Evolutionary conservation across 371 early-diverging fungal genomes (phyloP).

Genomic region (Thermomucor indicae-seudaticae): DNA sequence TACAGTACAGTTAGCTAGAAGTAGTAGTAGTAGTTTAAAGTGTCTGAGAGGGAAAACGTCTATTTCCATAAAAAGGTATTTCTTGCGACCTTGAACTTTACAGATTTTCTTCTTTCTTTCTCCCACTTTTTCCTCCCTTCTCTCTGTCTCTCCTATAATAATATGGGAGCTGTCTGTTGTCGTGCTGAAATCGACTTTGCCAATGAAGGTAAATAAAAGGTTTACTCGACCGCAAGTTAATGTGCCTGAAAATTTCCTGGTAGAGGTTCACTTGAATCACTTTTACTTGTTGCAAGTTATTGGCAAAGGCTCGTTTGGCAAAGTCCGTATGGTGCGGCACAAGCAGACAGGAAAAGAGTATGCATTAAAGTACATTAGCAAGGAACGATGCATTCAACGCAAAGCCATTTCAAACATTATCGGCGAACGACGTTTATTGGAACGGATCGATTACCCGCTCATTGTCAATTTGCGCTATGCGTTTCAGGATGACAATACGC

Average conservation of each 20-base stretch:
- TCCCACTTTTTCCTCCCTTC: neutral
- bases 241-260: neutral
- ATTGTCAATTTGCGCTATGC: slow-evolving; percentile 75
- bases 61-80: no score
- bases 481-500: slow-evolving; percentile 79
- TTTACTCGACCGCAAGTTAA: neutral
- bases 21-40: no score
- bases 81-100: no score
- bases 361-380: slow-evolving; percentile 64
- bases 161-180: slow-evolving; percentile 56
- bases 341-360: slow-evolving; percentile 57
- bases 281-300: slow-evolving; percentile 67
- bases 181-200: slow-evolving; percentile 49
- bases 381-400: slow-evolving; percentile 54
- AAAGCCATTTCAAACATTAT: slow-evolving; percentile 56
- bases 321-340: slow-evolving; percentile 86
- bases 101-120: neutral
- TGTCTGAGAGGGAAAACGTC: no score
- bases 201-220: slow-evolving; percentile 33
- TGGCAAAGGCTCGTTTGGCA: slow-evolving; percentile 76
- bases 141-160: neutral
- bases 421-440: slow-evolving; percentile 51
- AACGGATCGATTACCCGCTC: slow-evolving; percentile 46
- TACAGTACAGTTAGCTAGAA: no score
- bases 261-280: slow-evolving; percentile 51